These are phyloP conservation scores for Eucalyptus pauciflora DNA, from an alignment of 345 rosid species.

Conservation along the genomic window DNA sequence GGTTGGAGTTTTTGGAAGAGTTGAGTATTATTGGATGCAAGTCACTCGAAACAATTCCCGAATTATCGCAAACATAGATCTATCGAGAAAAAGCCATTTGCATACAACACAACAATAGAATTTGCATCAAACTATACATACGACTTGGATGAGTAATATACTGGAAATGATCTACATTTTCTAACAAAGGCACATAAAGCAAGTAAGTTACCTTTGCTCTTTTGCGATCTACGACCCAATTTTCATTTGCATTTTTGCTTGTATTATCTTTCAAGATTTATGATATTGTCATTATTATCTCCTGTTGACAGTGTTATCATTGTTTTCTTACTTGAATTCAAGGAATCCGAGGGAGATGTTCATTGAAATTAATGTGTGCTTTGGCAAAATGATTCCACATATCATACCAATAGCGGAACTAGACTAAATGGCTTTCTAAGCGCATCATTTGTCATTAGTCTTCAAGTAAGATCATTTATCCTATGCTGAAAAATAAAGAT, in stretches of 20 bases:
- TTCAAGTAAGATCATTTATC: not conserved
- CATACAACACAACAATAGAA: not conserved
- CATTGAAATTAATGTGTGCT: not conserved
- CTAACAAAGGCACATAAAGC: not conserved
- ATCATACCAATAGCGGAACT: fast-evolving
- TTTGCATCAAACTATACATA: not conserved
- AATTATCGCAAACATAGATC: fast-evolving
- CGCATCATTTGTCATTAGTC: not conserved
- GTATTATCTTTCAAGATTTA: not conserved
- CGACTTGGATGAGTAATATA: not conserved
- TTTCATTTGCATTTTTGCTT: not conserved
- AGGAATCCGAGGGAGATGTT: not conserved
- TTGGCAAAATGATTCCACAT: not conserved
- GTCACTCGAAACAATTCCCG: not conserved
- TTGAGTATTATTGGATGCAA: not conserved
- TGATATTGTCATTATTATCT: not conserved
- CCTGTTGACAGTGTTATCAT: not conserved
- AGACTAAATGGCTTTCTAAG: not conserved
- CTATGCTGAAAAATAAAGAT: not conserved
- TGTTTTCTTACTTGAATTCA: not conserved
- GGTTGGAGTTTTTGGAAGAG: not conserved
- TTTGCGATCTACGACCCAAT: not conserved
- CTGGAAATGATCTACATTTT: not conserved
- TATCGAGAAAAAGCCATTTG: not conserved
- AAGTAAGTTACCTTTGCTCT: not conserved